Conservation (phyloP, 805 yeast species). For the Candida taoyuanica region DNA sequence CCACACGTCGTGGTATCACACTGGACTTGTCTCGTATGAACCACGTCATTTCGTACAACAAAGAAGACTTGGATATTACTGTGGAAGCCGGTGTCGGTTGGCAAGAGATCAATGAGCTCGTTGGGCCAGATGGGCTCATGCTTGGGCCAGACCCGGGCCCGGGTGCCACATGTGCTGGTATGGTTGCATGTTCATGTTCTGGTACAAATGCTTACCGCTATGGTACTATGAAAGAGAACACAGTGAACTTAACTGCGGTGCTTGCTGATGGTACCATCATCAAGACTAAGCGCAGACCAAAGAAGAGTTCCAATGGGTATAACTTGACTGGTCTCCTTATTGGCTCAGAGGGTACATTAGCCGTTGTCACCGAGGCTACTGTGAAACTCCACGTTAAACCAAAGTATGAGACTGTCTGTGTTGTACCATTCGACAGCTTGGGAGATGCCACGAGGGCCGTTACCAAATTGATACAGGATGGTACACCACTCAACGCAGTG, state of each 20-base stretch:
- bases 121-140: slow-evolving; percentile 45
- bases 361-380: slow-evolving; percentile 73
- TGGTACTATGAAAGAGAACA: slow-evolving; percentile 77
- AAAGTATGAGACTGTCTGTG: slow-evolving; percentile 56
- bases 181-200: slow-evolving; percentile 71
- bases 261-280: slow-evolving; percentile 74
- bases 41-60: slow-evolving; percentile 49
- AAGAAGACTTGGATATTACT: slow-evolving; percentile 61
- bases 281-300: slow-evolving; percentile 68
- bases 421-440: slow-evolving; percentile 63
- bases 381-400: slow-evolving; percentile 65
- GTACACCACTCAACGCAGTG: slow-evolving; percentile 64
- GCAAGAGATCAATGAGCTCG: slow-evolving; percentile 57
- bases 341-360: slow-evolving; percentile 79
- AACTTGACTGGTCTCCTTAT: slow-evolving; percentile 68
- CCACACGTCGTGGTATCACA: slow-evolving; percentile 56
- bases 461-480: slow-evolving; percentile 53
- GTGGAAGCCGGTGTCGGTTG: slow-evolving; percentile 80
- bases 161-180: slow-evolving; percentile 75
- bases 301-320: slow-evolving; percentile 75
- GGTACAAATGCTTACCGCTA: slow-evolving; percentile 75
- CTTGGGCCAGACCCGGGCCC: slow-evolving; percentile 81
- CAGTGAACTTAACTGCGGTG: slow-evolving; percentile 63
- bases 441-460: slow-evolving; percentile 71
- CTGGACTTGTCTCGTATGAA: slow-evolving; percentile 58